Conservation (phyloP, 257 asterid genomes). For the Solanum ossicruentum region DNA sequence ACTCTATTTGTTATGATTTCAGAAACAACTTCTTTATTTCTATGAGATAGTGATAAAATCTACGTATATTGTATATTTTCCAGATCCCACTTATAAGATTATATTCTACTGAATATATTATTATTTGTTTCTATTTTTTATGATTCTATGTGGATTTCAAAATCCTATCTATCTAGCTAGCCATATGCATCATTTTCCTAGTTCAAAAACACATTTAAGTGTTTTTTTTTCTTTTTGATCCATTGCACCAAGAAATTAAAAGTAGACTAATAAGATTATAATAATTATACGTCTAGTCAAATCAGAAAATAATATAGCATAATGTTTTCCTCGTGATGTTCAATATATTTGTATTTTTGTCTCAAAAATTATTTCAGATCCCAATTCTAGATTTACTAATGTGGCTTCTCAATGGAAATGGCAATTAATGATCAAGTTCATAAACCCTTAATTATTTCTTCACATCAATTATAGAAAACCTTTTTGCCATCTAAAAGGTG, state of each 20-base stretch:
- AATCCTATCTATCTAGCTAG: neutral
- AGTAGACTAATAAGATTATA: neutral
- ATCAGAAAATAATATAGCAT: neutral
- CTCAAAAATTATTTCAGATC: neutral
- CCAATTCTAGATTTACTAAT: neutral
- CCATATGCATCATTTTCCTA: neutral
- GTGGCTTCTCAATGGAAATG: neutral
- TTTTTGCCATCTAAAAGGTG: neutral
- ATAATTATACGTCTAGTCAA: neutral
- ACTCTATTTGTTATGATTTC: neutral
- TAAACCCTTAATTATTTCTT: neutral
- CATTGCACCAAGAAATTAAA: neutral
- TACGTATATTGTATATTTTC: too few species aligned
- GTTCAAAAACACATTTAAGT: neutral
- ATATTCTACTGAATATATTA: too few species aligned
- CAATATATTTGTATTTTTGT: neutral
- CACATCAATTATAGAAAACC: neutral
- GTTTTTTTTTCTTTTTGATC: neutral
- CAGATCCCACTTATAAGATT: too few species aligned
- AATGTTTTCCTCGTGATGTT: neutral
- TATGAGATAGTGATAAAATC: too few species aligned
- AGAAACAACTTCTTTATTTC: too few species aligned
- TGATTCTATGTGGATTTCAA: neutral
- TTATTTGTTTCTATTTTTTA: too few species aligned
- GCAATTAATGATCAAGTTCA: neutral